phyloP scores from a whole-genome alignment of 1,284 basidiomycete genomes.

The Entoloma clypeatum region DNA sequence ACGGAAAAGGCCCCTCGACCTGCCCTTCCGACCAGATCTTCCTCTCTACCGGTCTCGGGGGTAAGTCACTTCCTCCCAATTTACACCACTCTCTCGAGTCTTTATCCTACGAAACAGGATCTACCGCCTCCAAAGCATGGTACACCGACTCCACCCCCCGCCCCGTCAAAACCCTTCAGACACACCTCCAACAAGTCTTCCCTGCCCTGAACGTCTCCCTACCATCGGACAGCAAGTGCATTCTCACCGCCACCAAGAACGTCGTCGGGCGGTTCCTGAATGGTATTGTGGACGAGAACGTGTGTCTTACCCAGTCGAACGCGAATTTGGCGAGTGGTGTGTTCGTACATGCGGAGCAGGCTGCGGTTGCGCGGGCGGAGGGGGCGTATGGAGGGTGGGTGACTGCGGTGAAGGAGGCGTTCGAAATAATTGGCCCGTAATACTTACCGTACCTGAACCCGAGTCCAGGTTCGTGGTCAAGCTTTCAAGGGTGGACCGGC shows the following conservation, averaged over 20 bases:
- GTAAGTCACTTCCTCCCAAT: constrained; percentile 2
- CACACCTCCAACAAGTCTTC: constrained; percentile 27
- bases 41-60: constrained; percentile 43
- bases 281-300: constrained; percentile 24
- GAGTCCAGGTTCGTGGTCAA: no score
- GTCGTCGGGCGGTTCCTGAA: constrained; percentile 42
- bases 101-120: constrained; percentile 16
- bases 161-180: constrained; percentile 35
- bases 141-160: constrained; percentile 28
- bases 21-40: constrained; percentile 38
- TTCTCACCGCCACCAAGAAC: constrained; percentile 40
- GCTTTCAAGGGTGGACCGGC: no score
- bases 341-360: constrained; percentile 44
- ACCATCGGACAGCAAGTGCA: constrained; percentile 35
- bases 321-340: constrained; percentile 28
- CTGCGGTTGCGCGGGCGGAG: constrained; percentile 20
- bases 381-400: constrained; percentile 32
- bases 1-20: constrained; percentile 36
- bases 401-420: constrained; percentile 30
- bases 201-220: constrained; percentile 34
- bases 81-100: not conserved
- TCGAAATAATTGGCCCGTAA: no score
- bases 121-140: constrained; percentile 24
- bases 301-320: constrained; percentile 31
- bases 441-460: no score